These are phyloP conservation scores for Poterioochromonas sp. DNA, from an alignment of 352 stramenopile species.

Conservation along the genomic window DNA sequence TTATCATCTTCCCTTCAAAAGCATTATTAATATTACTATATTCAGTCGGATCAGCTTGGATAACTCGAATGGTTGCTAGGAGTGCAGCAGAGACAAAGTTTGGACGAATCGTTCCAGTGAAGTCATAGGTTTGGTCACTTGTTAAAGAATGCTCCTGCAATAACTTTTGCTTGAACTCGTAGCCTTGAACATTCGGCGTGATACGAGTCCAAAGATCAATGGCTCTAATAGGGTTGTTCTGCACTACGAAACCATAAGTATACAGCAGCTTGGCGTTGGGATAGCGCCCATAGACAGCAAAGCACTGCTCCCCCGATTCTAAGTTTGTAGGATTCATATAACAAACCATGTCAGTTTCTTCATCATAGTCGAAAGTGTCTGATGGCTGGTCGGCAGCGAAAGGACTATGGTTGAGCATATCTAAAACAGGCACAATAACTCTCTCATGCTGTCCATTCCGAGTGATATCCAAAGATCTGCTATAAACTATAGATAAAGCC, in stretches of 20 bases:
- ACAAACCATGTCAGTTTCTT: not conserved
- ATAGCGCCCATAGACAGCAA: conserved; percentile 56
- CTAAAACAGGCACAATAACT: conserved; percentile 48
- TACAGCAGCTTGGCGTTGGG: conserved; percentile 61
- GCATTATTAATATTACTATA: conserved; percentile 48
- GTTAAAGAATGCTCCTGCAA: not conserved
- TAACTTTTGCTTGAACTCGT: not conserved
- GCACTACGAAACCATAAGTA: conserved; percentile 57
- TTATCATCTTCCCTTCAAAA: conserved; percentile 12
- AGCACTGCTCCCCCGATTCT: not conserved
- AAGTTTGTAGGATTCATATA: not conserved
- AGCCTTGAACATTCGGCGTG: not conserved
- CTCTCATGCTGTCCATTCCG: not conserved
- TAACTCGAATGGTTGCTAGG: not conserved
- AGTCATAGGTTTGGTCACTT: not conserved
- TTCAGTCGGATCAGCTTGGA: conserved; percentile 1
- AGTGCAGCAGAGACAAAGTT: not conserved
- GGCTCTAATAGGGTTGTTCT: conserved; percentile 36
- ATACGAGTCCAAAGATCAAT: conserved; percentile 61
- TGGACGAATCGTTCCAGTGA: not conserved
- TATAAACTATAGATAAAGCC: conserved; percentile 31
- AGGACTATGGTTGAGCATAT: conserved; percentile 37
- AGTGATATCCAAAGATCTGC: not conserved
- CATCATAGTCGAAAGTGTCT: conserved; percentile 43
- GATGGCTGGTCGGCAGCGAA: not conserved